These are phyloP conservation scores for Amaranthus hypochondriacus DNA, from an alignment of 148 eudicot genomes.

Conservation along the genomic window DNA sequence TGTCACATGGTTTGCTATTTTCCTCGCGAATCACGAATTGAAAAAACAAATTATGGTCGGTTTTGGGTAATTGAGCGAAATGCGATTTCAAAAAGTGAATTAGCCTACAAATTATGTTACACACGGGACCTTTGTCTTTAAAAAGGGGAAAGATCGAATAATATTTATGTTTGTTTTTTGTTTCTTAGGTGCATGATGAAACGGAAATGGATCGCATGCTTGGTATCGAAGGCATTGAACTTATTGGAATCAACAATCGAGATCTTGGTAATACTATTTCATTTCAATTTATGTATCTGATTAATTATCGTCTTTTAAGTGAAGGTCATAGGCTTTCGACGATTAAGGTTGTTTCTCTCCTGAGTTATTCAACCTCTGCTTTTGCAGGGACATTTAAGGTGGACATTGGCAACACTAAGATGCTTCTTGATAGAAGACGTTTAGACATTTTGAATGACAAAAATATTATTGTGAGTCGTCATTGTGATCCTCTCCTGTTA, in stretches of 20 bases:
- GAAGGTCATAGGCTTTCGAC: background rate
- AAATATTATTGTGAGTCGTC: conserved; percentile 28
- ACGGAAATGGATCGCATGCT: conserved; percentile 94
- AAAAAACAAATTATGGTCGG: background rate
- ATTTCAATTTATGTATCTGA: background rate
- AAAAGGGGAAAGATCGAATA: too few species aligned
- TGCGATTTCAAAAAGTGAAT: too few species aligned
- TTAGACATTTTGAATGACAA: conserved; percentile 19
- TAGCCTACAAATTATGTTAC: too few species aligned
- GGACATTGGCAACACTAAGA: conserved; percentile 34
- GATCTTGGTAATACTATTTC: conserved; percentile 55
- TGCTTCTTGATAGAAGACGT: conserved; percentile 35
- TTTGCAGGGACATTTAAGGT: conserved; percentile 31
- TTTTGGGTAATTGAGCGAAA: too few species aligned
- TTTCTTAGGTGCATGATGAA: conserved; percentile 71
- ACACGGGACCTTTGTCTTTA: too few species aligned
- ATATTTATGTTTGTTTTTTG: background rate
- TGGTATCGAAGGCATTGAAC: conserved; percentile 75
- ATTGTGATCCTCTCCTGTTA: background rate
- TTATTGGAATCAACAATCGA: conserved; percentile 92
- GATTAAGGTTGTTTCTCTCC: conserved; percentile 7
- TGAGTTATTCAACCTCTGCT: background rate
- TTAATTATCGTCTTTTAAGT: background rate
- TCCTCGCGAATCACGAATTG: too few species aligned
- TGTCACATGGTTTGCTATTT: too few species aligned